These are phyloP conservation scores for Trichosporon sp. DNA, from an alignment of 1,284 basidiomycete species.

Conservation along the genomic window DNA sequence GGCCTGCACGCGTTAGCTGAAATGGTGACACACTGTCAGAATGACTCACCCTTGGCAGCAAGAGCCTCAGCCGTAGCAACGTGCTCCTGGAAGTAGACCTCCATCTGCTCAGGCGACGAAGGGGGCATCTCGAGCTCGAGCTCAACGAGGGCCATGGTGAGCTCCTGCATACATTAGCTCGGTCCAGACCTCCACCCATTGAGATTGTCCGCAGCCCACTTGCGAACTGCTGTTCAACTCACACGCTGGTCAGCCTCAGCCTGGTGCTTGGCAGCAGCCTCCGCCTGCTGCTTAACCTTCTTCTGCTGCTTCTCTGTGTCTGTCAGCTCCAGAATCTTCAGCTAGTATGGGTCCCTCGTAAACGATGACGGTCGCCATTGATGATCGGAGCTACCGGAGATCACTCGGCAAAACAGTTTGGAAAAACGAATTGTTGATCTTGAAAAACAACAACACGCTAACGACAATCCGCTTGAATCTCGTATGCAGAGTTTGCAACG, in stretches of 20 bases:
- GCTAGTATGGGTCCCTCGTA: too few relatives aligned
- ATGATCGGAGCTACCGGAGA: neutral
- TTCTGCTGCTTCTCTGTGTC: constrained; percentile 79
- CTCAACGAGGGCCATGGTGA: constrained; percentile 22
- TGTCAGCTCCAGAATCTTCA: neutral
- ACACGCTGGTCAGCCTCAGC: constrained; percentile 17
- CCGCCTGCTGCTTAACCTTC: constrained; percentile 56
- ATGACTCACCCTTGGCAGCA: constrained; percentile 61
- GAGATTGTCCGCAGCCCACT: neutral
- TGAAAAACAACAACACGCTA: too few relatives aligned
- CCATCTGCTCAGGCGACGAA: constrained; percentile 63
- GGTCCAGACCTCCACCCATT: neutral
- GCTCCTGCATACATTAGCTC: constrained; percentile 10
- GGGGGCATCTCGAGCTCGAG: constrained; percentile 54
- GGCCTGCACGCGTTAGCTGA: constrained; percentile 54
- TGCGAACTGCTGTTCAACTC: neutral
- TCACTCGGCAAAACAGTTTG: neutral
- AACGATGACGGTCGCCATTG: neutral
- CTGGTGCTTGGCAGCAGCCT: constrained; percentile 56
- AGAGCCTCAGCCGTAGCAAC: constrained; percentile 83
- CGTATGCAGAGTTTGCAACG: neutral
- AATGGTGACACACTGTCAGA: too few relatives aligned
- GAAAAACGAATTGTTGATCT: too few relatives aligned
- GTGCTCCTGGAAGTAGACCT: constrained; percentile 85
- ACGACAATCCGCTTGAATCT: too few relatives aligned